phyloP scores from a whole-genome alignment of 768 basidiomycete genomes.

The Russula earlei region DNA sequence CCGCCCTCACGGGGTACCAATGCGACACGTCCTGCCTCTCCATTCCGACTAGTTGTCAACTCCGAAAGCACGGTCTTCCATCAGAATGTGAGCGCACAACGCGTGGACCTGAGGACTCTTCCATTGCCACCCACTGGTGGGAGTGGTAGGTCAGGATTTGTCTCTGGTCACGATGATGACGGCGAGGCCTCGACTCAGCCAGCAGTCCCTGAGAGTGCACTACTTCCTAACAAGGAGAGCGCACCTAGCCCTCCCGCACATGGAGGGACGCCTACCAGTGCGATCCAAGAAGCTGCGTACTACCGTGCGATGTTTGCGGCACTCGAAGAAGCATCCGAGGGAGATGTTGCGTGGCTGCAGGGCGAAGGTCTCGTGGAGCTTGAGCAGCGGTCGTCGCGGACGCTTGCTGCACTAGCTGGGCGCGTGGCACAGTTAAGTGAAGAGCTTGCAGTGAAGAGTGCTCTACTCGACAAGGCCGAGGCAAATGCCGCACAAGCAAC shows the following conservation, averaged over 20 bases:
- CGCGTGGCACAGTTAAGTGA: conserved; percentile 65
- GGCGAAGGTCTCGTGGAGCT: conserved; percentile 58
- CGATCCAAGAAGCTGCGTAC: no score
- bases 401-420: conserved; percentile 54
- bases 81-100: no score
- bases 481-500: conserved; percentile 64
- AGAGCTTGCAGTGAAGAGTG: conserved; percentile 63
- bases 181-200: conserved; percentile 46
- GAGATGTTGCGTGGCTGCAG: no score
- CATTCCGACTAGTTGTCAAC: conserved; percentile 32
- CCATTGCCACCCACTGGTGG: conserved; percentile 27
- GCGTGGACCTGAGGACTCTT: no score
- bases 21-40: conserved; percentile 54
- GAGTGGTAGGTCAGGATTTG: no score
- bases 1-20: conserved; percentile 28
- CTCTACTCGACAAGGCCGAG: conserved; percentile 69
- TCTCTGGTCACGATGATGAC: conserved; percentile 41
- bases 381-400: conserved; percentile 61
- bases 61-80: conserved; percentile 32
- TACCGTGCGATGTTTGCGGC: conserved; percentile 86
- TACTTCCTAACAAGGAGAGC: no score
- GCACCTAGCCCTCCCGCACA: no score
- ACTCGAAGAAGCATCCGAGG: conserved; percentile 56
- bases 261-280: no score
- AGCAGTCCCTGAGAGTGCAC: no score